Evolutionary conservation across 177 flowering plant species (phyloP).

Genomic region (Telopea speciosissima): DNA sequence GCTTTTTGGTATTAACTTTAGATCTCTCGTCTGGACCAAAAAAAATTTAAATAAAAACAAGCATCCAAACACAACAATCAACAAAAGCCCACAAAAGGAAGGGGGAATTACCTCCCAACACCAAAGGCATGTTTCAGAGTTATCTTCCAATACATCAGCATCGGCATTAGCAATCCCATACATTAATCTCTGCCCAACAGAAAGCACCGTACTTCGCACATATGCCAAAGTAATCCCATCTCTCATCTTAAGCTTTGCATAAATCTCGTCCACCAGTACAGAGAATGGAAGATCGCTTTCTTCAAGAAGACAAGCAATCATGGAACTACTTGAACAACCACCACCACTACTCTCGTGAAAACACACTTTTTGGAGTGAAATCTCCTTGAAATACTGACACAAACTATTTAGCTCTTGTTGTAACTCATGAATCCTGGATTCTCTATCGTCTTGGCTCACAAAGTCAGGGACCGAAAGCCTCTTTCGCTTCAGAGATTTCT

Average conservation of each 20-base stretch:
- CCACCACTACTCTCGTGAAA: slow-evolving; percentile 8
- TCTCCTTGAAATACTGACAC: slow-evolving; percentile 18
- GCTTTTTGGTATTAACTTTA: slow-evolving; percentile 57
- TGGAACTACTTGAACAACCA: slow-evolving; percentile 17
- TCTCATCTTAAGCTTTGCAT: slow-evolving; percentile 35
- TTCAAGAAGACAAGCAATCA: slow-evolving; percentile 61
- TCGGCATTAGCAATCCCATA: slow-evolving; percentile 65
- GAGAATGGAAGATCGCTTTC: slow-evolving; percentile 60
- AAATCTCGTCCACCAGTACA: slow-evolving; percentile 55
- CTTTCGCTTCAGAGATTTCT: slow-evolving; percentile 21
- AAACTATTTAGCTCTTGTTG: slow-evolving; percentile 18
- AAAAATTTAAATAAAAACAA: neutral
- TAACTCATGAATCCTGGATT: slow-evolving; percentile 10
- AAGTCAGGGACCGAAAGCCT: slow-evolving; percentile 10
- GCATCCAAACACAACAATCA: neutral
- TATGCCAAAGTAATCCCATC: slow-evolving; percentile 36
- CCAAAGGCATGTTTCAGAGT: slow-evolving; percentile 61
- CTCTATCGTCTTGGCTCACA: slow-evolving; percentile 15
- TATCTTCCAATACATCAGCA: slow-evolving; percentile 85
- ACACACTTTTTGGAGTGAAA: slow-evolving; percentile 9
- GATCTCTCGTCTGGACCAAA: slow-evolving; percentile 61
- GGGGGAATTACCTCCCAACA: slow-evolving; percentile 82
- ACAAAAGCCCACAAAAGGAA: neutral
- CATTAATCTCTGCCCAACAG: slow-evolving; percentile 59
- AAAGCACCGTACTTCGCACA: slow-evolving; percentile 56